phyloP scores from a whole-genome alignment of 805 yeast genomes.

The Candida andamanensis region DNA sequence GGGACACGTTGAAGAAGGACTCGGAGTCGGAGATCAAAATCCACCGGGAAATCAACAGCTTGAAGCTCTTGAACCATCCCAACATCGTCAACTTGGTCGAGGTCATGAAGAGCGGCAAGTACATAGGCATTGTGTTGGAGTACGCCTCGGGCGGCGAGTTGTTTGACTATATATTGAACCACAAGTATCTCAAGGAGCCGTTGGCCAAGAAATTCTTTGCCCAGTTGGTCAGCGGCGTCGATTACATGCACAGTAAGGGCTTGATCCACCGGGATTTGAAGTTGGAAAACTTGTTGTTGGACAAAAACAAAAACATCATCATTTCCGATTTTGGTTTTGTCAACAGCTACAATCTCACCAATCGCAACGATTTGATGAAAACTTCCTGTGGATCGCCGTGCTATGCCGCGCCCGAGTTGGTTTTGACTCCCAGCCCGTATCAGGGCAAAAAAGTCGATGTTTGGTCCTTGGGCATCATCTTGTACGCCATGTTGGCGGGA shows the following conservation, averaged over 20 bases:
- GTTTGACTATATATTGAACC: conserved; percentile 84
- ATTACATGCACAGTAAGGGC: conserved; percentile 79
- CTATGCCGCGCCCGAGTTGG: conserved; percentile 97
- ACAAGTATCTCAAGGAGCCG: conserved; percentile 80
- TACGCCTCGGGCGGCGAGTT: conserved; percentile 98
- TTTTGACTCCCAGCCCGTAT: conserved; percentile 79
- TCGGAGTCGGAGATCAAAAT: conserved; percentile 84
- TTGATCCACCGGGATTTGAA: conserved; percentile 75
- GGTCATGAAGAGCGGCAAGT: conserved; percentile 88
- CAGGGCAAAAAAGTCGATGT: conserved; percentile 92
- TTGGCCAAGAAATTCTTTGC: conserved; percentile 86
- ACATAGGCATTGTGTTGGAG: conserved; percentile 93
- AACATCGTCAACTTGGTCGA: conserved; percentile 89
- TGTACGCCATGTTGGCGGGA: conserved; percentile 96
- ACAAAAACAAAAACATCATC: conserved; percentile 78
- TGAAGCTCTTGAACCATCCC: conserved; percentile 84
- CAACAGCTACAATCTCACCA: conserved; percentile 58
- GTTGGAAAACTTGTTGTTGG: conserved; percentile 69
- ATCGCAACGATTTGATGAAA: conserved; percentile 72
- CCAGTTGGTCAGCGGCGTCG: conserved; percentile 89
- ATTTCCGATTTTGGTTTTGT: conserved; percentile 95
- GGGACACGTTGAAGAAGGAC: conserved; percentile 83
- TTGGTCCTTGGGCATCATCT: conserved; percentile 94
- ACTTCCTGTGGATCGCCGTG: conserved; percentile 98
- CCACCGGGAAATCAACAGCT: conserved; percentile 87